A percentile compares a stretch with the other conserved stretches of the same genome.
Evolutionary conservation across 768 basidiomycete species (phyloP).

Genomic region (Mycena vulgaris): DNA sequence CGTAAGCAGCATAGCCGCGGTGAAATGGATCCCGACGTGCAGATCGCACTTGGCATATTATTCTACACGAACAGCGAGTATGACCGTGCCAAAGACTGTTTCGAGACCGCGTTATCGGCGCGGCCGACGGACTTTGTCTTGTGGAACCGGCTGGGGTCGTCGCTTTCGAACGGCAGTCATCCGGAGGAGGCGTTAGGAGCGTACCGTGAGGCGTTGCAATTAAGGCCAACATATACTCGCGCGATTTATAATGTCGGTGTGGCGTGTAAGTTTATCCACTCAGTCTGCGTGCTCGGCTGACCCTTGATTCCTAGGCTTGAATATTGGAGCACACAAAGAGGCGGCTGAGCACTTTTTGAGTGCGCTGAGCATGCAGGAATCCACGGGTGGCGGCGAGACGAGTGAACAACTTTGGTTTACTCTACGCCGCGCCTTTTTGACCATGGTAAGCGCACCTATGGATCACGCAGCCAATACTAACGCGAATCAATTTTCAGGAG

Average conservation of each 20-base stretch:
- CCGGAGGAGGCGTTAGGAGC: conserved; percentile 95
- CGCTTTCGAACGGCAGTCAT: conserved; percentile 92
- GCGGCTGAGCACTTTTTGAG: conserved; percentile 96
- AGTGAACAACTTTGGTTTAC: conserved; percentile 94
- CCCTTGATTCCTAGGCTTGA: conserved; percentile 78
- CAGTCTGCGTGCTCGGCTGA: neutral
- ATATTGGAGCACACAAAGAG: conserved; percentile 95
- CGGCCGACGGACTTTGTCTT: conserved; percentile 94
- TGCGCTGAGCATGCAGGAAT: conserved; percentile 85
- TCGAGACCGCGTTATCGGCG: conserved; percentile 86
- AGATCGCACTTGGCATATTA: conserved; percentile 92
- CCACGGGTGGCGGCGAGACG: conserved; percentile 68
- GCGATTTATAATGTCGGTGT: conserved; percentile 99
- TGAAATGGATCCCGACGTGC: conserved; percentile 88
- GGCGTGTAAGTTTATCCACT: conserved; percentile 75
- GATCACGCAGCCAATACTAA: neutral
- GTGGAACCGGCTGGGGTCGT: conserved; percentile 97
- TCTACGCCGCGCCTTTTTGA: conserved; percentile 82
- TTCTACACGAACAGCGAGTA: conserved; percentile 93
- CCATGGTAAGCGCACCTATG: conserved; percentile 72
- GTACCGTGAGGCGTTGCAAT: conserved; percentile 90
- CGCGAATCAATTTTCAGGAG: conserved; percentile 63
- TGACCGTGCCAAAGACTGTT: conserved; percentile 94
- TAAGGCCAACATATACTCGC: conserved; percentile 96
- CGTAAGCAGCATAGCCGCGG: conserved; percentile 84